phyloP scores from a whole-genome alignment of 2,329 filamentous ascomycete genomes.

The Aspergillus piperis region DNA sequence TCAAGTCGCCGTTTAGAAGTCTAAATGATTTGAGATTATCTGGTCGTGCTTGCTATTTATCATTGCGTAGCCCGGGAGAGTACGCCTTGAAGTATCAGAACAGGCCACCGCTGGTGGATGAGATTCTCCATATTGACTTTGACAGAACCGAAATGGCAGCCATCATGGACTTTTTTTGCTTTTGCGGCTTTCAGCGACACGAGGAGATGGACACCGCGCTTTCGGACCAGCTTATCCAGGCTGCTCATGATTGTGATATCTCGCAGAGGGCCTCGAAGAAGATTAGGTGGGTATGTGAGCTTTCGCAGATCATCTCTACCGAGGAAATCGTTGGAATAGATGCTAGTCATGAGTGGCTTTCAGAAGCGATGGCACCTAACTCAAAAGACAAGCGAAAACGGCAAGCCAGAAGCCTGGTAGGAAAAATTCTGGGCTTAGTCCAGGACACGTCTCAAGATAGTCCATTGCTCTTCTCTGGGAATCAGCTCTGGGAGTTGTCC shows the following conservation, averaged over 20 bases:
- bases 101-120: background rate
- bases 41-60: slow-evolving; percentile 15
- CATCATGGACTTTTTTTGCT: slow-evolving; percentile 20
- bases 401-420: slow-evolving; percentile 7
- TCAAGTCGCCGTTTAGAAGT: slow-evolving; percentile 10
- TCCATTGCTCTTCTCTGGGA: background rate
- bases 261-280: slow-evolving; percentile 5
- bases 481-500: slow-evolving; percentile 10
- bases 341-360: slow-evolving; percentile 13
- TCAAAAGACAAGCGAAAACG: background rate
- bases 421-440: slow-evolving; percentile 1
- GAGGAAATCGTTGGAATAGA: slow-evolving; percentile 11
- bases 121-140: slow-evolving; percentile 30
- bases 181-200: slow-evolving; percentile 11
- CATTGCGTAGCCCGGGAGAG: slow-evolving; percentile 13
- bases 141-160: slow-evolving; percentile 24
- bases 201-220: slow-evolving; percentile 20
- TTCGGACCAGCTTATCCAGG: slow-evolving; percentile 24
- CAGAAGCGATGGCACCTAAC: background rate
- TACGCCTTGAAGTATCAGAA: slow-evolving; percentile 14
- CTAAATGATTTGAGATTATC: slow-evolving; percentile 16
- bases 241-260: slow-evolving; percentile 11
- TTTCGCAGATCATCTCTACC: slow-evolving; percentile 11
- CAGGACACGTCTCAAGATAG: background rate
- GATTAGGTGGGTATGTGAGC: slow-evolving; percentile 15